phyloP scores from a whole-genome alignment of 805 yeast species.

The Wickerhamomyces subpelliculosus region DNA sequence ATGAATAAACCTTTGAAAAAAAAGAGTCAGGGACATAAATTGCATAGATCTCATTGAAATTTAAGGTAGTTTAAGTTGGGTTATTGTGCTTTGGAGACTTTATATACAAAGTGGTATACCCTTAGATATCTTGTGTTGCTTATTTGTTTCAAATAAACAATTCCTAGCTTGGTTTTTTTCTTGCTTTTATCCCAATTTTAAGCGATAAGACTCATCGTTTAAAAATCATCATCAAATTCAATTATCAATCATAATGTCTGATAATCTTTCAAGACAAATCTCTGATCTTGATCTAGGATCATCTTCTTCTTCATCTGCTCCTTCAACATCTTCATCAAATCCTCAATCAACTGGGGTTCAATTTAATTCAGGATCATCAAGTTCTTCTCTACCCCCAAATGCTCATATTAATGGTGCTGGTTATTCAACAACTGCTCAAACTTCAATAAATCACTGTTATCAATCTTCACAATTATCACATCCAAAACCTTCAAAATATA shows the following conservation, averaged over 20 bases:
- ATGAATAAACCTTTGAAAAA: too few species aligned
- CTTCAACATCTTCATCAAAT: too few species aligned
- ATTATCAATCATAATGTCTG: constrained; percentile 5
- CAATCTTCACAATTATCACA: not conserved
- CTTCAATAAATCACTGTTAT: constrained; percentile 5
- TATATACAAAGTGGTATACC: too few species aligned
- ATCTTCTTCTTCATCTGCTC: not conserved
- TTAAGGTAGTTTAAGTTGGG: too few species aligned
- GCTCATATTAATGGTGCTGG: constrained; percentile 15
- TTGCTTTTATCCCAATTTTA: too few species aligned
- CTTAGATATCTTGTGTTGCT: too few species aligned
- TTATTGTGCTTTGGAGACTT: too few species aligned
- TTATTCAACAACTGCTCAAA: constrained; percentile 13
- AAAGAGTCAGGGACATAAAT: too few species aligned
- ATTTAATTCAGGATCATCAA: too few species aligned
- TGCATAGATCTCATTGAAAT: too few species aligned
- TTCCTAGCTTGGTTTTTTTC: too few species aligned
- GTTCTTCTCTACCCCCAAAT: constrained; percentile 4
- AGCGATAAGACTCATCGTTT: not conserved
- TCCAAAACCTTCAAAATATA: not conserved
- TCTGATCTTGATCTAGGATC: constrained; percentile 9
- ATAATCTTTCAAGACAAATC: constrained; percentile 8
- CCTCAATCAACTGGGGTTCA: not conserved
- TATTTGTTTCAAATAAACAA: too few species aligned
- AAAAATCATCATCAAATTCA: not conserved